Percentiles rank a stretch among this genome's conserved stretches.
Conservation (phyloP, 257 asterid genomes). For the Ilex aquifolium region DNA sequence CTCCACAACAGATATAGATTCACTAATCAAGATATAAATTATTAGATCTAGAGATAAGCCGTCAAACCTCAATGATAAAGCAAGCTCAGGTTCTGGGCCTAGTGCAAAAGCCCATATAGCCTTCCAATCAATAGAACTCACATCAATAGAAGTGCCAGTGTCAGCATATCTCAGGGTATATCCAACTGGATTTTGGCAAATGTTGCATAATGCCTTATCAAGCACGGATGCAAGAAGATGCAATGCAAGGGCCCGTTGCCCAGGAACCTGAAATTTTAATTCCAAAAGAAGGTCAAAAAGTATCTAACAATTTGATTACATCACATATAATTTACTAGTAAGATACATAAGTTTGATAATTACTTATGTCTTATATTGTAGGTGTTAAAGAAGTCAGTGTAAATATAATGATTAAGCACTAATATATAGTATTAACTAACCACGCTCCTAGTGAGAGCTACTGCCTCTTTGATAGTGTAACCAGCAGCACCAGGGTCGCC, state of each 20-base stretch:
- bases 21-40: constrained; percentile 6
- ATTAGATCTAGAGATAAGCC: not conserved
- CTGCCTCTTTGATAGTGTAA: constrained; percentile 85
- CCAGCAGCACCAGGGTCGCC: constrained; percentile 98
- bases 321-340: too few relatives aligned
- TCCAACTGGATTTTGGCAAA: constrained; percentile 37
- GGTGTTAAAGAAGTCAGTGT: not conserved
- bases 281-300: constrained; percentile 7
- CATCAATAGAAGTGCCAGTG: constrained; percentile 35
- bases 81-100: constrained; percentile 98
- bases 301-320: too few relatives aligned
- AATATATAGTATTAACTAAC: constrained; percentile 38
- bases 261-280: constrained; percentile 61
- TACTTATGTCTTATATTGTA: too few relatives aligned
- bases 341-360: not conserved
- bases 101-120: constrained; percentile 98
- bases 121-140: constrained; percentile 58
- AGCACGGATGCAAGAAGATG: constrained; percentile 68
- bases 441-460: constrained; percentile 82
- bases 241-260: constrained; percentile 84
- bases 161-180: constrained; percentile 27
- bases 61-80: constrained; percentile 63
- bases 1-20: not conserved
- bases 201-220: constrained; percentile 43
- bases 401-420: constrained; percentile 2